These are phyloP conservation scores for Akanthomyces dipterigenus DNA, from an alignment of 2,329 filamentous ascomycete genomes.

Conservation along the genomic window DNA sequence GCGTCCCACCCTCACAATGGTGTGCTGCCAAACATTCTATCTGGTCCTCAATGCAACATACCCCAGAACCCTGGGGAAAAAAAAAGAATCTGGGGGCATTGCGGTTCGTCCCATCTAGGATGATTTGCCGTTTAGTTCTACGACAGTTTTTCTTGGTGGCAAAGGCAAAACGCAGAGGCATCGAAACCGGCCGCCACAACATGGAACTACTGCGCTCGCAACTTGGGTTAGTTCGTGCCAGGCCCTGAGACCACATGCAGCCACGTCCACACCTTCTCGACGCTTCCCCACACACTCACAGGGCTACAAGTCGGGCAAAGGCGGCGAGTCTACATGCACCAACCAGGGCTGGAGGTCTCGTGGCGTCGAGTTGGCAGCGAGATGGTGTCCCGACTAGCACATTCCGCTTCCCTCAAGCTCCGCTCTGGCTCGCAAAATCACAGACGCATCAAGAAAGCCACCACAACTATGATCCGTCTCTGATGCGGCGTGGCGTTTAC, in stretches of 20 bases:
- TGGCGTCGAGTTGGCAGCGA: not conserved
- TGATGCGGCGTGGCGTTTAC: not conserved
- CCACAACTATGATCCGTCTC: not conserved
- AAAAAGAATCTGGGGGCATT: not conserved
- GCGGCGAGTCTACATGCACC: not conserved
- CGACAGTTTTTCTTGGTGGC: not conserved
- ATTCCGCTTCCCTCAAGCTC: not conserved
- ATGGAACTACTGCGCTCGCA: not conserved
- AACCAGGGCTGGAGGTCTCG: not conserved
- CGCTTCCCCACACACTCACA: not conserved
- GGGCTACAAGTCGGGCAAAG: not conserved
- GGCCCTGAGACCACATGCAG: not conserved
- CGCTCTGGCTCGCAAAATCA: not conserved
- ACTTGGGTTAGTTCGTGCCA: too few relatives aligned
- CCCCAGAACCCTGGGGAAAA: slow-evolving; percentile 2
- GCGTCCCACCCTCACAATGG: slow-evolving; percentile 1
- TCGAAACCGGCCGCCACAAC: not conserved
- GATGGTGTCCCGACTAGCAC: not conserved
- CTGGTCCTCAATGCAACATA: not conserved
- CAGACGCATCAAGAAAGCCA: not conserved
- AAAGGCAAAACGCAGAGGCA: not conserved
- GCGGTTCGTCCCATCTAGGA: not conserved
- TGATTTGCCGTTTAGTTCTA: not conserved
- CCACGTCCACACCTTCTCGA: not conserved
- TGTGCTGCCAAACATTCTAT: not conserved